Percentiles rank a stretch among this genome's conserved stretches.
Conservation (phyloP, 78 protist genomes). For the Creolimax fragrantissima region DNA sequence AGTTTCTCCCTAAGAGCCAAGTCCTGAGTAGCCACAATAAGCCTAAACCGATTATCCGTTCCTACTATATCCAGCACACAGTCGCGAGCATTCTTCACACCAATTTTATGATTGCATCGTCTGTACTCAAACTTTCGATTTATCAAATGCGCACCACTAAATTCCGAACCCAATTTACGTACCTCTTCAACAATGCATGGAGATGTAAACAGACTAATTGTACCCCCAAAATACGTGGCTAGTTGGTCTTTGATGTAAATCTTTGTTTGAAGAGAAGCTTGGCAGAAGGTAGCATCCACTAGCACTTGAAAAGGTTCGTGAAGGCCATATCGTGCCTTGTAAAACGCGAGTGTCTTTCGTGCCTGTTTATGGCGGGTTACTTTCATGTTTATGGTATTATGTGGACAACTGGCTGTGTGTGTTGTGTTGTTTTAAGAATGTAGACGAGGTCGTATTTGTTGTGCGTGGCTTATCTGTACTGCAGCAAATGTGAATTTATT, state of each 20-base stretch:
- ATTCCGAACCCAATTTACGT: not conserved
- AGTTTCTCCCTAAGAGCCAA: not conserved
- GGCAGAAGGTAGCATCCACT: slow-evolving; percentile 4
- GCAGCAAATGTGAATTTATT: no score
- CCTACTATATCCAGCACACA: not conserved
- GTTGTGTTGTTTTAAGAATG: no score
- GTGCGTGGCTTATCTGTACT: no score
- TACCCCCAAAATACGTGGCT: not conserved
- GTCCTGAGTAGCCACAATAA: not conserved
- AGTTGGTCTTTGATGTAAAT: slow-evolving; percentile 2
- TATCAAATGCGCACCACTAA: not conserved
- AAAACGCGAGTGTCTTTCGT: not conserved
- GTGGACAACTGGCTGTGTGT: no score
- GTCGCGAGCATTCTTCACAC: not conserved
- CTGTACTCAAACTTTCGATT: not conserved
- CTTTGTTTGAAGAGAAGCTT: not conserved
- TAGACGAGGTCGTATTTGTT: no score
- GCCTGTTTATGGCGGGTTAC: not conserved
- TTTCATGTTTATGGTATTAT: slow-evolving; percentile 3
- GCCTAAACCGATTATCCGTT: not conserved
- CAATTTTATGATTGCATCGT: not conserved
- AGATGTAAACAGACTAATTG: not conserved
- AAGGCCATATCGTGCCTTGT: not conserved
- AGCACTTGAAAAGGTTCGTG: slow-evolving; percentile 4
- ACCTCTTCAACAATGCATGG: not conserved